Evolutionary conservation across 2,329 filamentous ascomycete genomes (phyloP).

Genomic region (Xylariales sp.): DNA sequence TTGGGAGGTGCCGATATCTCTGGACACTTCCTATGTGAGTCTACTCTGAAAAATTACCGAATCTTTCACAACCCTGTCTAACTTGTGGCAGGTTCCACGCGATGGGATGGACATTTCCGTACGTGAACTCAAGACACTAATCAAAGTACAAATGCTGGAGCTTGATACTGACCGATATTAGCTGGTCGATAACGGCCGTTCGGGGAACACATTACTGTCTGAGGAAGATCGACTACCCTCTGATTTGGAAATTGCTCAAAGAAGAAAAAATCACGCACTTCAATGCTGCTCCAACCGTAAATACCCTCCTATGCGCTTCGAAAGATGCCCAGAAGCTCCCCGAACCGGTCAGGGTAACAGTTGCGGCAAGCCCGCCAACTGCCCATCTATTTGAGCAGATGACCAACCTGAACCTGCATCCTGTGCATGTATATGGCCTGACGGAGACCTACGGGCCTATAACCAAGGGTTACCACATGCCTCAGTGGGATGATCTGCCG

Average conservation of each 20-base stretch:
- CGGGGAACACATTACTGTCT: conserved; percentile 94
- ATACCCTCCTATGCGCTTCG: conserved; percentile 82
- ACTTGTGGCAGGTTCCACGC: conserved; percentile 52
- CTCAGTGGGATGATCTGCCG: conserved; percentile 74
- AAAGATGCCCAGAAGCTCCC: conserved; percentile 68
- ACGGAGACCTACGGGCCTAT: conserved; percentile 92
- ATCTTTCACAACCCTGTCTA: conserved; percentile 1
- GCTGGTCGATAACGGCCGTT: conserved; percentile 85
- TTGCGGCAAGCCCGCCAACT: conserved; percentile 87
- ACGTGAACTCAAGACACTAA: no score
- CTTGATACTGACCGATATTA: conserved; percentile 8
- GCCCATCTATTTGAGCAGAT: conserved; percentile 91
- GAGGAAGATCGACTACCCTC: conserved; percentile 88
- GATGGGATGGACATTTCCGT: conserved; percentile 77
- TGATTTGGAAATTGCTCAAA: conserved; percentile 87
- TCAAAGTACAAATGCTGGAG: not conserved
- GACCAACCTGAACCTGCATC: conserved; percentile 73
- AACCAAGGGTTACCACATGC: conserved; percentile 87
- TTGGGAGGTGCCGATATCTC: conserved; percentile 72
- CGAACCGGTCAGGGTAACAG: conserved; percentile 75
- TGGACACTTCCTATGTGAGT: conserved; percentile 92
- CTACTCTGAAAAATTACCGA: not conserved
- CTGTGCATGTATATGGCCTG: conserved; percentile 89
- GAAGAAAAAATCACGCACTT: conserved; percentile 89
- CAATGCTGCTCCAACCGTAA: conserved; percentile 93